Percentiles rank a stretch among this genome's conserved stretches.
Conservation (phyloP, 345 rosid species). For the Clarkia xantiana region DNA sequence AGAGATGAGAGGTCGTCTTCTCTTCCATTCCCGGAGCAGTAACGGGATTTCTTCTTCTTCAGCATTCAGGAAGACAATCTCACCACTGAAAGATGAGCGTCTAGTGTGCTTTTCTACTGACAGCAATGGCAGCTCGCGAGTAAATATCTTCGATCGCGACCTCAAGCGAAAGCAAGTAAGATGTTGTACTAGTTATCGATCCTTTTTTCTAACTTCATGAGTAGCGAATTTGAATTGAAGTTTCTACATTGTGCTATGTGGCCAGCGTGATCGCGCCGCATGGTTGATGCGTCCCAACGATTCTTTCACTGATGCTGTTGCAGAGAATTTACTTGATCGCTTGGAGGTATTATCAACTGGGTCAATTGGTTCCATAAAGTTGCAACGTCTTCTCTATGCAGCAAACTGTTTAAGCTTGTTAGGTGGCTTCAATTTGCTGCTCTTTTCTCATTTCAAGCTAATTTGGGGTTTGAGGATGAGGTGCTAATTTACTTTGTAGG, state of each 20-base stretch:
- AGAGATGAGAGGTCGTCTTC: slow-evolving; percentile 1
- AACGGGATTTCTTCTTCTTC: background rate
- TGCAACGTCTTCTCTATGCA: background rate
- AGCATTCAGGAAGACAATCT: background rate
- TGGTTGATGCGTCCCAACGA: slow-evolving; percentile 64
- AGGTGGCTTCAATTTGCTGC: background rate
- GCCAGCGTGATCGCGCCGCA: slow-evolving; percentile 95
- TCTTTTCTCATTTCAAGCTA: background rate
- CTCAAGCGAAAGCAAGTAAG: slow-evolving; percentile 79
- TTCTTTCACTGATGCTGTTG: slow-evolving; percentile 69
- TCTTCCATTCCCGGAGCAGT: background rate
- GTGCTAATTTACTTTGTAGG: slow-evolving; percentile 20
- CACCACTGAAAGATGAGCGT: background rate
- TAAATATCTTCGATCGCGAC: slow-evolving; percentile 71
- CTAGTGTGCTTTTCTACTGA: slow-evolving; percentile 9
- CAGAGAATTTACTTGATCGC: slow-evolving; percentile 81
- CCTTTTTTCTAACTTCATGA: background rate
- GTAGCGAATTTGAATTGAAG: background rate
- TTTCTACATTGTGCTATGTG: background rate
- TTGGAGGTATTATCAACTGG: slow-evolving; percentile 46
- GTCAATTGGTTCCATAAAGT: background rate
- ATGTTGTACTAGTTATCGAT: background rate
- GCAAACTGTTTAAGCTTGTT: too few species aligned
- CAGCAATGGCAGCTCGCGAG: slow-evolving; percentile 21
- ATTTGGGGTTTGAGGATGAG: background rate